Evolutionary conservation across 2,329 filamentous ascomycete genomes (phyloP), one percentile per base, ranked within the genome.

Genomic region (Epichloe coenophiala): DNA sequence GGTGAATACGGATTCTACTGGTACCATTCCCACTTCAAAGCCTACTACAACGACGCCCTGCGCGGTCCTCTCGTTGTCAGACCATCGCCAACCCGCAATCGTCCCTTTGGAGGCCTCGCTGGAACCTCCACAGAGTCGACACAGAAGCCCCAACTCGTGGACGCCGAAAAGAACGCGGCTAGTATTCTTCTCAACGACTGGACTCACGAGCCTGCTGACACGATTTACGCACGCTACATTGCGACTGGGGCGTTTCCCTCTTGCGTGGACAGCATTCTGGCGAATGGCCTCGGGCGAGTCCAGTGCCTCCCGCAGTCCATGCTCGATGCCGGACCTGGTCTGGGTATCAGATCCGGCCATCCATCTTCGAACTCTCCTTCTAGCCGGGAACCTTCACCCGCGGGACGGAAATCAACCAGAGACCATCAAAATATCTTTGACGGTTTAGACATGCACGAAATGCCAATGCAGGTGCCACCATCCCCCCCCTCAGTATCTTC

Each of bases 1-100:
- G 31, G 19, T 35, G 31, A 52, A 33, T 49, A 49, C 36, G 51
- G 51, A 17, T 49, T 49, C 36, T 52, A 38, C 51, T 52, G 51
- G 51, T 52, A 52, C 23, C 51, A 52, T 40, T 52, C 51, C 27
- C 51, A 52, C 19, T 45, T 52, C 41, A 44, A 43, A 36, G 36
- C 51, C 21, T 49, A 49, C 40, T 52, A 52, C 47, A 52, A 39
- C 21, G 47, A 52, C 41, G 51, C 46, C 5, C 44, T 52, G n/a
- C 47, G 47, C n/a, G 51, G 51, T 13, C 46, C 46, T 5, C 38
- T 49, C 7, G 36, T 49, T 31, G 4, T 49, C 47, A 27, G 49
- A 12, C 43, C 49, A 4, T 13, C 49, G 33, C 31, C 49, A 33
- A 46, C 43, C 7, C 49, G 49, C 33, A n/a, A 37, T 13, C 49